Percentiles rank a stretch among this genome's conserved stretches.
These are phyloP conservation scores for Fusarium foetens DNA, from an alignment of 2,329 filamentous ascomycete genomes.

Conservation along the genomic window DNA sequence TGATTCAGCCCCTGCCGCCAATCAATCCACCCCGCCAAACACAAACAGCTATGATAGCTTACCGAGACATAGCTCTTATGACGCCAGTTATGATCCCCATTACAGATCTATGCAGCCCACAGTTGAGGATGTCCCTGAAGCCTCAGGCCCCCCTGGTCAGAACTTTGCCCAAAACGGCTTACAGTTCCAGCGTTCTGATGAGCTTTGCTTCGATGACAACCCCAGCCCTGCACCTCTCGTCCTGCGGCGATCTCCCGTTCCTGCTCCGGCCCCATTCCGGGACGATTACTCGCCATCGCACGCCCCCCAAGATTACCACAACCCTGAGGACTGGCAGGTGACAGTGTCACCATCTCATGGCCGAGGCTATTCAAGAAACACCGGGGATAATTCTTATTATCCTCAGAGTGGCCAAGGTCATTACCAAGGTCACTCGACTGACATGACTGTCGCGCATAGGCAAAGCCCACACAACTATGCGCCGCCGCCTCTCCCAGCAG, in stretches of 20 bases:
- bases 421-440: constrained; percentile 48
- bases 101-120: constrained; percentile 68
- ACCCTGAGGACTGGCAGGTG: constrained; percentile 41
- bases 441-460: constrained; percentile 50
- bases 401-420: constrained; percentile 46
- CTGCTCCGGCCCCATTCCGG: constrained; percentile 36
- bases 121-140: constrained; percentile 72
- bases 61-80: constrained; percentile 62
- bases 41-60: constrained; percentile 50
- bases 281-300: constrained; percentile 43
- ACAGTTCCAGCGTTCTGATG: constrained; percentile 47
- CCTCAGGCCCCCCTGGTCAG: constrained; percentile 49
- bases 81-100: constrained; percentile 58
- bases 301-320: constrained; percentile 32
- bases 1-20: constrained; percentile 58
- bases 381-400: constrained; percentile 45
- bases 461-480: constrained; percentile 52
- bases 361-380: constrained; percentile 51
- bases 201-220: constrained; percentile 53
- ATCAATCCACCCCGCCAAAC: constrained; percentile 43
- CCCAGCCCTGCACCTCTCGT: constrained; percentile 59
- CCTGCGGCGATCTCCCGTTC: constrained; percentile 49
- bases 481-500: constrained; percentile 62
- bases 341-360: constrained; percentile 47
- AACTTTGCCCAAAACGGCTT: constrained; percentile 40